phyloP scores from a whole-genome alignment of 352 stramenopile species.

The Globisporangium cederbergense region DNA sequence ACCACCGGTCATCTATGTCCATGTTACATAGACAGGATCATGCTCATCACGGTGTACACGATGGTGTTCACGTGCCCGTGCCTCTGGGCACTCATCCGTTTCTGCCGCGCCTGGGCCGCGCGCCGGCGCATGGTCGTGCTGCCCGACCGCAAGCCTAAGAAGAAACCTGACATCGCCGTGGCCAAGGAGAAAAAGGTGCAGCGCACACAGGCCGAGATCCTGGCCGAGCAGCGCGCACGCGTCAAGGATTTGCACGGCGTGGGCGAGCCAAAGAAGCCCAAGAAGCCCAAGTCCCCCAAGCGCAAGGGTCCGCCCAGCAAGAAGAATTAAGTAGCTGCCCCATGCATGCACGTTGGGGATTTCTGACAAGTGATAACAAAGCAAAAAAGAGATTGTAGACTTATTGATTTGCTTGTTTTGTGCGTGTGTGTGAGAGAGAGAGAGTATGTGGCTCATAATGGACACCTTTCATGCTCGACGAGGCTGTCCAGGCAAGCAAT shows the following conservation, averaged over 20 bases:
- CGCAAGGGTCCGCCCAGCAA: constrained; percentile 60
- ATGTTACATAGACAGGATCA: constrained; percentile 49
- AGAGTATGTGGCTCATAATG: not conserved
- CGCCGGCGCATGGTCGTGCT: constrained; percentile 56
- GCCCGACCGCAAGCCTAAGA: constrained; percentile 67
- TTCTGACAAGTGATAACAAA: too few species aligned
- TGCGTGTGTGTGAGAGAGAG: not conserved
- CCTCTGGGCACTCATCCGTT: constrained; percentile 79
- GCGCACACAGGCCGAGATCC: constrained; percentile 77
- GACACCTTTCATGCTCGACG: not conserved
- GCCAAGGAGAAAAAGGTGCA: constrained; percentile 51
- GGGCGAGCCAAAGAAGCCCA: constrained; percentile 46
- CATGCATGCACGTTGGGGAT: too few species aligned
- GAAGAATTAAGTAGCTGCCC: constrained; percentile 21
- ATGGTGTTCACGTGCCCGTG: constrained; percentile 84
- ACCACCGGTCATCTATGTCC: not conserved
- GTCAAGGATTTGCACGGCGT: constrained; percentile 63
- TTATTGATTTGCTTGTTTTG: not conserved
- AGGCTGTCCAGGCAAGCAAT: not conserved
- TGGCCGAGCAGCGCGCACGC: constrained; percentile 65
- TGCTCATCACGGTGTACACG: constrained; percentile 74
- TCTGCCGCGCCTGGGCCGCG: constrained; percentile 53
- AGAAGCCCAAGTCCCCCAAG: constrained; percentile 63
- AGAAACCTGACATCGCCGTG: constrained; percentile 69
- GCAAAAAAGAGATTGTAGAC: too few species aligned